These are phyloP conservation scores for Penicillium paneum DNA, from an alignment of 2,329 filamentous ascomycete species.

Conservation along the genomic window DNA sequence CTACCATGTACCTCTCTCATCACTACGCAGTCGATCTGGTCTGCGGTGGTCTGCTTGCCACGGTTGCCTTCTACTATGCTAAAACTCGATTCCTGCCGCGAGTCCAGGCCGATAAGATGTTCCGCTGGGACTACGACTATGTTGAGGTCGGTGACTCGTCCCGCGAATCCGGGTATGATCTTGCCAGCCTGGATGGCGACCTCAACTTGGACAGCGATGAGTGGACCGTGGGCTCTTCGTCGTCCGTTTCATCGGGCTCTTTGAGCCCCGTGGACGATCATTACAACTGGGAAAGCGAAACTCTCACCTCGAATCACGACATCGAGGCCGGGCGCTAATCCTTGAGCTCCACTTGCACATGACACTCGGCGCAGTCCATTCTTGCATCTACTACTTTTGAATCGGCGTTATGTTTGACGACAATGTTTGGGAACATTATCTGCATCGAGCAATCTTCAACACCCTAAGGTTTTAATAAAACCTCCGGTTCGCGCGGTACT, in stretches of 20 bases:
- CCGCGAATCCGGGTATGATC: slow-evolving; percentile 51
- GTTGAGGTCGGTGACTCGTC: slow-evolving; percentile 73
- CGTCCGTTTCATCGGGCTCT: slow-evolving; percentile 65
- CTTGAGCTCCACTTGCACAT: slow-evolving; percentile 20
- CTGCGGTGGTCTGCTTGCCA: slow-evolving; percentile 74
- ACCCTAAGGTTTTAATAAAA: slow-evolving; percentile 38
- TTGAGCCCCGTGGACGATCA: slow-evolving; percentile 61
- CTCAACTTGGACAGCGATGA: slow-evolving; percentile 71
- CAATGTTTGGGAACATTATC: slow-evolving; percentile 34
- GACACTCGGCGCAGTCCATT: slow-evolving; percentile 20
- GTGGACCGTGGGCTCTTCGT: slow-evolving; percentile 85
- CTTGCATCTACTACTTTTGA: slow-evolving; percentile 30
- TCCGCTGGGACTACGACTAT: slow-evolving; percentile 94
- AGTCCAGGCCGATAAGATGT: slow-evolving; percentile 77
- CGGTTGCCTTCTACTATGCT: slow-evolving; percentile 75
- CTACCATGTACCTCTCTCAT: slow-evolving; percentile 96
- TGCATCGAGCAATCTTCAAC: slow-evolving; percentile 41
- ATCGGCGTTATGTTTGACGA: slow-evolving; percentile 40
- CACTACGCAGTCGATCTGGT: slow-evolving; percentile 95
- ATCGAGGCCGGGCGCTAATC: slow-evolving; percentile 39
- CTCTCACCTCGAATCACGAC: slow-evolving; percentile 37
- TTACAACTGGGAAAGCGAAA: slow-evolving; percentile 46
- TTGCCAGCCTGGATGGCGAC: slow-evolving; percentile 56
- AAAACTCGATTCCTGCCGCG: slow-evolving; percentile 78
- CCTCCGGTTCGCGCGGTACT: slow-evolving; percentile 23